phyloP scores from a whole-genome alignment of 2,329 filamentous ascomycete species.

The Graphilbum fragrans region DNA sequence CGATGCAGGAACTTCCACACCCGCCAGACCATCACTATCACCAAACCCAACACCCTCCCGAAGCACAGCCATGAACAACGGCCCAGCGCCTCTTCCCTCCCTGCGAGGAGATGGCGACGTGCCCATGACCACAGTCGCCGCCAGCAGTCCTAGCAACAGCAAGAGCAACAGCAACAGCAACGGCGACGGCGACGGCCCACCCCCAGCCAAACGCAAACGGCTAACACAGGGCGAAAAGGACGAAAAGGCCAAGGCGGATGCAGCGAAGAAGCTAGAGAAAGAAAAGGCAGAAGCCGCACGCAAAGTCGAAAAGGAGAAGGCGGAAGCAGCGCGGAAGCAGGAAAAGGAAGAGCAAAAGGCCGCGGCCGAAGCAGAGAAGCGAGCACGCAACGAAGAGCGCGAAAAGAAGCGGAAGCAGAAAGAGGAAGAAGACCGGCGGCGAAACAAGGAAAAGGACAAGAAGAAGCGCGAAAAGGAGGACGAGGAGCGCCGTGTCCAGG shows the following conservation, averaged over 20 bases:
- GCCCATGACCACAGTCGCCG: no score
- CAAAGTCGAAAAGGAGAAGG: constrained; percentile 18
- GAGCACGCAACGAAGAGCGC: constrained; percentile 17
- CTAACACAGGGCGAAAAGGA: constrained; percentile 28
- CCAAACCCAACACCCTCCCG: constrained; percentile 18
- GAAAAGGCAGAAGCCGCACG: constrained; percentile 17
- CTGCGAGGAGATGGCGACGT: no score
- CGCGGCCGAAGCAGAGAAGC: constrained; percentile 24
- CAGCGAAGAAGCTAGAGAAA: constrained; percentile 21
- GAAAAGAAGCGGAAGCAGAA: constrained; percentile 24
- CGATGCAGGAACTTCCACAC: constrained; percentile 29
- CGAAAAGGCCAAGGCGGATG: constrained; percentile 24
- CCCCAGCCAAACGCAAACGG: constrained; percentile 31
- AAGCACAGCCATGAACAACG: no score
- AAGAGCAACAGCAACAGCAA: not conserved
- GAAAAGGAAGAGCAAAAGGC: constrained; percentile 22
- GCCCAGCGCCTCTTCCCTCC: constrained; percentile 1
- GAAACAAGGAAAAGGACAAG: constrained; percentile 27
- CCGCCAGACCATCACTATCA: constrained; percentile 23
- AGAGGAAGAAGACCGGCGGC: constrained; percentile 19
- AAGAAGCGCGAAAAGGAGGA: constrained; percentile 41
- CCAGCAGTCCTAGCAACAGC: no score
- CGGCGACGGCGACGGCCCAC: not conserved
- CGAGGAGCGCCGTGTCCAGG: constrained; percentile 27
- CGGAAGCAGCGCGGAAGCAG: constrained; percentile 17